Conservation (phyloP, 306 rosid genomes). For the Corylus americana region DNA sequence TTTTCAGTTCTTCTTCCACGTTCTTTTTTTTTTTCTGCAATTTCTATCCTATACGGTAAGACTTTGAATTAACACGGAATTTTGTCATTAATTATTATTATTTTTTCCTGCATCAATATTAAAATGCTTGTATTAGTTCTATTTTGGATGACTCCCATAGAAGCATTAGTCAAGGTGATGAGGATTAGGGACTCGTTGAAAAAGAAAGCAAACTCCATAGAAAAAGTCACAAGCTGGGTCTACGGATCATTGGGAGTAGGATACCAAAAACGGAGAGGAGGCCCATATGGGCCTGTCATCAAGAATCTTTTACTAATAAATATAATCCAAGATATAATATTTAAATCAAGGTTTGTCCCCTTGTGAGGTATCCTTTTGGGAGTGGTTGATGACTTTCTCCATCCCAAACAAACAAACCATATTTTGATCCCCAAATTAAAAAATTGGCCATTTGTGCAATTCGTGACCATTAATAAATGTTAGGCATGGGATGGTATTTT, state of each 20-base stretch:
- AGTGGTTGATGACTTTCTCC: slow-evolving; percentile 13
- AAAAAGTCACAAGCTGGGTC: not conserved
- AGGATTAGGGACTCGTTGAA: not conserved
- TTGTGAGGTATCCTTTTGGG: not conserved
- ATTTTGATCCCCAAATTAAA: not conserved
- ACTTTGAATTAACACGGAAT: no score
- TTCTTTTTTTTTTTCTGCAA: no score
- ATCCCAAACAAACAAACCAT: not conserved
- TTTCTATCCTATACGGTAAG: no score
- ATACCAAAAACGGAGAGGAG: not conserved
- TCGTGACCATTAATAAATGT: not conserved
- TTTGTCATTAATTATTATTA: no score
- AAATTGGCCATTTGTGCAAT: not conserved
- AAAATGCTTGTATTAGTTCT: no score
- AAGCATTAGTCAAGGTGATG: not conserved
- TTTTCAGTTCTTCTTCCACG: no score
- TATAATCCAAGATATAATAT: not conserved
- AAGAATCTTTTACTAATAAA: not conserved
- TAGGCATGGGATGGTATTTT: not conserved
- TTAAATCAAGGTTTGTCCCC: slow-evolving; percentile 3
- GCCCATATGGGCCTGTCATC: slow-evolving; percentile 25
- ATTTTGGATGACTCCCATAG: no score
- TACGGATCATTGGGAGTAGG: not conserved
- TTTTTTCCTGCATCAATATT: no score
- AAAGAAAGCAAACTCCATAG: not conserved